Evolutionary conservation across 805 yeast species (phyloP), one percentile per base, ranked within the genome.

Genomic region (Metschnikowia amazonensis): DNA sequence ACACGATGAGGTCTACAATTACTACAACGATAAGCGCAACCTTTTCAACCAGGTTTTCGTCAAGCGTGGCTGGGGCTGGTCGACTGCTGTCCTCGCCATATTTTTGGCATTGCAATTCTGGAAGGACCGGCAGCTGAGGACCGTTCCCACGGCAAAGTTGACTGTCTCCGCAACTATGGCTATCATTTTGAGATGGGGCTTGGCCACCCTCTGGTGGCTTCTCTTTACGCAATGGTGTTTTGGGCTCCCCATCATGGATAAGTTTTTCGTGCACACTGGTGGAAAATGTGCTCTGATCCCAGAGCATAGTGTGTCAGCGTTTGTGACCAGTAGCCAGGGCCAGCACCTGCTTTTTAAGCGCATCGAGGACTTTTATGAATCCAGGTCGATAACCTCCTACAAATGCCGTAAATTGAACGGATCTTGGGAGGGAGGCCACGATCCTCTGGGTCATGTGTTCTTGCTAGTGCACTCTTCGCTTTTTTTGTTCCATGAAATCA

Each of bases 21-120:
- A 75, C 63, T 77, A 72, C 62, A 76, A 77, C 42, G 70, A 81
- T 45, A 89, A 87, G 65, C 74, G 77, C 42, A 89, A 88, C 59
- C 27, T 89, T 14, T 59, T 90, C 49, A 92, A 92, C 63, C 75
- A 74, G 17, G 38, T 76, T 5, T 87, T 94, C 60, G 97, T 92
- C 31, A 94, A 92, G 58, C 75, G 74, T 21, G 98, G 97, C 2
- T 94, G 98, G 98, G 73, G 80, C 13, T 94, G 97, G 98, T 89
- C 96, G 8, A 56, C 75, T 3, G 17, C 63, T 2, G 60, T 49
- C 13, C 48, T 68, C 11, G 50, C 53, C 1, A 39, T 55, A 8
- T 71, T 68, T 47, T 69, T 64, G 46, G 53, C 44, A 1, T 30
- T 58, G 7, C 42, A 59, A n/a, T 31, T 21, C 16, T 29, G 35